Evolutionary conservation across 2,329 filamentous ascomycete species (phyloP), one percentile per base, ranked within the genome.

Genomic region (Paracoccidioides lutzii): DNA sequence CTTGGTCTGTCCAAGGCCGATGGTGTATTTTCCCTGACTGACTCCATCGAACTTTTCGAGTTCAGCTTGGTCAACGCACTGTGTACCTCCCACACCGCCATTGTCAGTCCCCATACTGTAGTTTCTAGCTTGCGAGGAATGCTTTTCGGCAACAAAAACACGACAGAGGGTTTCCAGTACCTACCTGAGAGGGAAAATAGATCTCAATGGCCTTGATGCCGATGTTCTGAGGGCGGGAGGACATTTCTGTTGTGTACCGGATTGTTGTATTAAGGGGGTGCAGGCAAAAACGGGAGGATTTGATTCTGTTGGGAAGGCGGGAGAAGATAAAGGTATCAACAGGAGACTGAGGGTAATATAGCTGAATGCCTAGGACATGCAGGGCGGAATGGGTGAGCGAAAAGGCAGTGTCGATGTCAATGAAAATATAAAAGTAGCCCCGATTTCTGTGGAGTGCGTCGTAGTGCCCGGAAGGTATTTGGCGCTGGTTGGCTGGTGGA

Each of bases 121-220:
- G 45, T 15, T 49, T 35, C 42, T 5, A 4, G 42, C 10, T 45
- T 28, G 15, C 15, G 9, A 9, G 42, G 22, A 22, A 22, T 22
- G 22, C 22, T 22, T 10, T 45, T 33, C 40, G 4, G n/a, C 40
- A 32, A 28, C 12, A 43, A 22, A 32, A 14, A 7, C 28, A 9
- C 30, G 42, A 15, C 3, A n/a, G 75, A 3, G 2, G 12, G 5
- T 5, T 41, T 15, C 41, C 22, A 40, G 37, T 37, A 38, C 83
- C 61, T 75, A 91, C 88, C 83, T 91, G 88, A 72, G 80, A 87
- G 62, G 88, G 88, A 69, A 89, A 88, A 74, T 93, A 93, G 69
- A 93, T 82, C 72, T 93, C 88, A 73, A 93, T 88, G 85, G 87
- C 88, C 78, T 93, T 91, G 71, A 93, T 90, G 80, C 88, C 88